Evolutionary conservation across 2,329 filamentous ascomycete genomes (phyloP), one percentile per base, ranked within the genome.

Genomic region (Aspergillus neotritici): DNA sequence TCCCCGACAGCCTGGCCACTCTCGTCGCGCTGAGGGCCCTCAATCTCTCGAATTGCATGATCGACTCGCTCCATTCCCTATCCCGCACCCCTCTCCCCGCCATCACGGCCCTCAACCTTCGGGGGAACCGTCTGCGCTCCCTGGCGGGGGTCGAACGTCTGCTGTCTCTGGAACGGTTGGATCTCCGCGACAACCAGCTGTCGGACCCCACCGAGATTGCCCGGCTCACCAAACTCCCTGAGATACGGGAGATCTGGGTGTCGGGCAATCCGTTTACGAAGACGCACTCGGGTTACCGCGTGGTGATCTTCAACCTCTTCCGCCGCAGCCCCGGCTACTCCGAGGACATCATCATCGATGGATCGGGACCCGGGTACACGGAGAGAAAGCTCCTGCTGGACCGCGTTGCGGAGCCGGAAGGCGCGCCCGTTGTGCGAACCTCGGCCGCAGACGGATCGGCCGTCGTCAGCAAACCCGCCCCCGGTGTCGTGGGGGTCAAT

Each of bases 11-110:
- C 57, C 72, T 98, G 44, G 85, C 90, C 10, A 86, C 81, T 8
- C 73, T 98, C 45, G 89, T 88, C 14, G 84, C 88, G 21, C 77
- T 98, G n/a, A 83, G 90, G 51, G 90, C 93, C 16, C 72, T 98
- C 41, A 97, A 98, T 58, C 75, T 98, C 17, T 94, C 91, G 4
- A 86, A 94, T 58, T 97, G 91, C 75, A 96, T 97, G 90, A 97
- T 98, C 50, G 87, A 91, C 55, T 93, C 89, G 12, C 75, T 98
- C 43, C 86, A 94, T 57, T 95, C 91, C 2, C 74, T 98, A 33
- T 83, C 83, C 2, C 82, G 86, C 50, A 93, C 85, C 57, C 65
- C 93, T 10, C 76, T 98, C 4, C 91, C 93, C 21, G 91, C 93
- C 14, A 95, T 98, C 50, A 94, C 87, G 1, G 90, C 90, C 1